Base-by-base conservation (phyloP, 2,329 filamentous ascomycete species). In the Aspergillus niger region DNA sequence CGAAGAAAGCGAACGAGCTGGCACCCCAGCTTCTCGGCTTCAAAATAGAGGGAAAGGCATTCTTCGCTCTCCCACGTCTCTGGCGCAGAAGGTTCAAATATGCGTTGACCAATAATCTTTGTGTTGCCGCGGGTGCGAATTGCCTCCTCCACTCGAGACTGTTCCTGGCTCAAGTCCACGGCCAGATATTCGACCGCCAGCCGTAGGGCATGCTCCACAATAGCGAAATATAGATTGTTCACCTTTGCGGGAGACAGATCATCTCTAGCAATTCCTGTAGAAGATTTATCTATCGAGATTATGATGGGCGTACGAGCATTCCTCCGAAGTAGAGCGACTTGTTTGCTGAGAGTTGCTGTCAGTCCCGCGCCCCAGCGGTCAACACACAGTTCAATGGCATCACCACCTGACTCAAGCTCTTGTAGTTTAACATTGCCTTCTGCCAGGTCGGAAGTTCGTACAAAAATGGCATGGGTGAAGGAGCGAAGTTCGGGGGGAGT, bases 351-450 rank as follows among this genome's bases (percentile, higher is more conserved):
- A 8, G 80, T 69, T 56, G 79, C 80, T 28, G 81, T 70, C 60
- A 85, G 73, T 56, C 82, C 79, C 24, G 79, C 72, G 7, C 80
- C 79, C 83, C 85, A 86, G 48, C 78, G 78, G 71, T 88, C 85
- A 53, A 88, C 80, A 59, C 85, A 83, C 3, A 88, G 74, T 67
- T 88, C 86, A 44, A 87, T 81, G 22, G 83, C 84, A 74, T 88
- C 86, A 7, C 80, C 85, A 8, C 82, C 79, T 7, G 85, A 85
- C 71, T 88, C 85, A 2, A 87, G 75, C 48, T 82, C 79, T 5
- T 80, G 76, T 64, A 86, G 75, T 49, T 83, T 80, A 17, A 79
- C 68, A 28, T 63, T 62, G 24, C 68, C 70, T 1, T 70, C 69
- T 6, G 70, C 65, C 20, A 78, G 64, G 48, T 76, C 71, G 2